Conservation (phyloP, 441 rosid genomes). For the Mallotus japonicus region DNA sequence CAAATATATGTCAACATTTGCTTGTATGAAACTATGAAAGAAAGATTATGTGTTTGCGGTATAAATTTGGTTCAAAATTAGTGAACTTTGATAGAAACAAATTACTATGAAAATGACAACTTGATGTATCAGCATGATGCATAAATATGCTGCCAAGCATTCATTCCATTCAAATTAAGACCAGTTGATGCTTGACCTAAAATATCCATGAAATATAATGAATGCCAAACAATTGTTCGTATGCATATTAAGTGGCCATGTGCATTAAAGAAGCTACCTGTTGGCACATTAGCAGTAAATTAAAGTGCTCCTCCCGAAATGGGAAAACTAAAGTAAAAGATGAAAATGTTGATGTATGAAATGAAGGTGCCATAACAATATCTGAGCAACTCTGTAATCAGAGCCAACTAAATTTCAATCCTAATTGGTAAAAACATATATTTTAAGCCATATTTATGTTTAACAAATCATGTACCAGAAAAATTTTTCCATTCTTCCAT, state of each 20-base stretch:
- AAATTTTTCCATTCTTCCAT: slow-evolving; percentile 98
- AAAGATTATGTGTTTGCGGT: neutral
- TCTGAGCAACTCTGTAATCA: too few relatives aligned
- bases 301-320: neutral
- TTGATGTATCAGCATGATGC: neutral
- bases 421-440: too few relatives aligned
- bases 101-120: neutral
- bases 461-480: slow-evolving; percentile 57
- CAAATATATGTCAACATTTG: neutral
- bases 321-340: neutral
- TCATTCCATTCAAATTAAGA: neutral
- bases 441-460: slow-evolving; percentile 9
- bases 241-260: neutral
- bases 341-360: neutral
- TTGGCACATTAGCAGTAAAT: neutral
- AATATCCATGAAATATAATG: neutral
- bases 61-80: neutral
- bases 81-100: neutral
- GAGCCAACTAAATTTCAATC: neutral
- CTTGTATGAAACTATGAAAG: neutral
- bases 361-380: neutral
- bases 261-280: neutral
- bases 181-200: neutral
- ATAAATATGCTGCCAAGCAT: neutral
- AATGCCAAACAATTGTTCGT: neutral